Percentiles rank a stretch among this genome's conserved stretches.
phyloP scores from a whole-genome alignment of 176 grass and related monocot species.

The Oryza punctata region DNA sequence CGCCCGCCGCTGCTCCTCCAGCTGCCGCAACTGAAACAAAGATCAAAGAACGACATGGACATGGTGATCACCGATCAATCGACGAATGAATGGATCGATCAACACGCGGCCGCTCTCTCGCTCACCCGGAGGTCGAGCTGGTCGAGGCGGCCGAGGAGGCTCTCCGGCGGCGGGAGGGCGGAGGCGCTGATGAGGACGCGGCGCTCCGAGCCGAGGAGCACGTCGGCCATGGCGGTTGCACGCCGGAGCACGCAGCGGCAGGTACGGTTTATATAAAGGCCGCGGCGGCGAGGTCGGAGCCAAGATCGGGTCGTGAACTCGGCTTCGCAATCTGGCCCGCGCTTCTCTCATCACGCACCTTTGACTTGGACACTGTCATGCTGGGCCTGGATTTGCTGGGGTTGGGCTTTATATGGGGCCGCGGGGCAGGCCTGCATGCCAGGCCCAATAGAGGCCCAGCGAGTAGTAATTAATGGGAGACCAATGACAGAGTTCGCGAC shows the following conservation, averaged over 20 bases:
- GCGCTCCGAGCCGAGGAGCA: conserved; percentile 43
- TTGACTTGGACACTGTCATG: not conserved
- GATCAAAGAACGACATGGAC: not conserved
- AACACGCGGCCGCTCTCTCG: too few species aligned
- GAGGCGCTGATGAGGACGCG: conserved; percentile 40
- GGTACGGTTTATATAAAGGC: conserved; percentile 12
- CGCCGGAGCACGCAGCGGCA: not conserved
- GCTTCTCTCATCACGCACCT: not conserved
- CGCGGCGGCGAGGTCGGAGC: not conserved
- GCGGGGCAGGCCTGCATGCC: too few species aligned
- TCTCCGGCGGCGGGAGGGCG: conserved; percentile 41
- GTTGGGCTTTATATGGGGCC: not conserved
- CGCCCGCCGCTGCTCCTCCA: conserved; percentile 36
- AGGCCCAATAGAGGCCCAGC: too few species aligned
- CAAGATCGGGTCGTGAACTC: conserved; percentile 37
- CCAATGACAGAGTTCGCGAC: too few species aligned
- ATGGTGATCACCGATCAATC: not conserved
- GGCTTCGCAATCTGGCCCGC: not conserved
- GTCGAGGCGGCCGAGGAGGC: conserved; percentile 45
- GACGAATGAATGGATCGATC: too few species aligned
- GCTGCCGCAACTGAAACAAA: conserved; percentile 36
- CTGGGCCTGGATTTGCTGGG: not conserved
- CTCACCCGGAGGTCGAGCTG: conserved; percentile 49
- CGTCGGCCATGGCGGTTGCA: conserved; percentile 37
- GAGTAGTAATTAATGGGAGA: too few species aligned